These are phyloP conservation scores for Ilex aquifolium DNA, from an alignment of 257 asterid species.

Conservation along the genomic window DNA sequence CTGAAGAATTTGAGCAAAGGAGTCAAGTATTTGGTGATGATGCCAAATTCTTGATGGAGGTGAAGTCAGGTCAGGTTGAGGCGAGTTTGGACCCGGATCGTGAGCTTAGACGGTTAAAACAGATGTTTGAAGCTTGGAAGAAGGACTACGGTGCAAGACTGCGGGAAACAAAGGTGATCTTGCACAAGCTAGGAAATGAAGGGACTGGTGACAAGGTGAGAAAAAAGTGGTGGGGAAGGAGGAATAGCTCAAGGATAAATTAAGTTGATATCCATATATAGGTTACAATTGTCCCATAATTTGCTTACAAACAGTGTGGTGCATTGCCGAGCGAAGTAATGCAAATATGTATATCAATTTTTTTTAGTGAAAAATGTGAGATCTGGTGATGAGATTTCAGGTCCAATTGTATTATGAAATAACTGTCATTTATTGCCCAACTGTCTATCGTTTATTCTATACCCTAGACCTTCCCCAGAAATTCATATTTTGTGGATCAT, in stretches of 20 bases:
- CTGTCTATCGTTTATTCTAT: no score
- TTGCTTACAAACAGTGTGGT: no score
- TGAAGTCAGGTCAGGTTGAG: constrained; percentile 81
- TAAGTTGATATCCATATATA: constrained; percentile 10
- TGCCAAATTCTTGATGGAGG: constrained; percentile 91
- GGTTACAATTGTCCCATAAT: no score
- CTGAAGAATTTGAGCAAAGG: constrained; percentile 93
- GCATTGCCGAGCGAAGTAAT: no score
- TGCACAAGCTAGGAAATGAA: constrained; percentile 69
- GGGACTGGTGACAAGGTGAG: constrained; percentile 52
- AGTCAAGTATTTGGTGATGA: constrained; percentile 92
- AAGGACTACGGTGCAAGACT: constrained; percentile 78
- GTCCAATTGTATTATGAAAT: no score
- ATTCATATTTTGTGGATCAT: no score
- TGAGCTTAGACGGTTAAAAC: constrained; percentile 80
- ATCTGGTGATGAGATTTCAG: no score
- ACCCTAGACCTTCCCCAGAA: no score
- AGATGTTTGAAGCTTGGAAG: constrained; percentile 94
- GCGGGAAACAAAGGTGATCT: constrained; percentile 85
- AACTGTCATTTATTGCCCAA: no score
- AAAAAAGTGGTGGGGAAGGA: constrained; percentile 94
- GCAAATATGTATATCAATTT: no score
- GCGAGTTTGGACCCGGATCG: constrained; percentile 84
- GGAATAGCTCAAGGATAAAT: constrained; percentile 64
- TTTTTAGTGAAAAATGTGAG: no score